phyloP scores from a whole-genome alignment of 495 filamentous ascomycete genomes.

The Hypomontagnella submonticulosa region DNA sequence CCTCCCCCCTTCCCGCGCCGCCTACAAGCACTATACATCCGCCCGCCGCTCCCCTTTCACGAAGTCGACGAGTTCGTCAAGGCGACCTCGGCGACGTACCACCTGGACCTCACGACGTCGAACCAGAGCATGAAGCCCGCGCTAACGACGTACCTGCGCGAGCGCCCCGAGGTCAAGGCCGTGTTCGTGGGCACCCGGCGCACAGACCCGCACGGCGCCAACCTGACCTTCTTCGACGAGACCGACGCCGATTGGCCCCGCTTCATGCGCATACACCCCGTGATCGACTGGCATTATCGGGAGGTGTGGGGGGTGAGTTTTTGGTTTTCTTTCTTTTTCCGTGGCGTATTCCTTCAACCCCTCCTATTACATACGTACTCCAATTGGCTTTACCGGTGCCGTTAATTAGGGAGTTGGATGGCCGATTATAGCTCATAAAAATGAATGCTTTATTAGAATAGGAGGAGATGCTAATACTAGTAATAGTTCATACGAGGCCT shows the following conservation, averaged over 20 bases:
- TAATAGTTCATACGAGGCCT: slow-evolving; percentile 82
- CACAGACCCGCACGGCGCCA: slow-evolving; percentile 89
- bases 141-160: slow-evolving; percentile 78
- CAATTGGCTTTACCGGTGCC: no score
- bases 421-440: no score
- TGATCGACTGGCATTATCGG: slow-evolving; percentile 96
- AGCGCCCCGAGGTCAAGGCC: slow-evolving; percentile 72
- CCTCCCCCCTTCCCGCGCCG: slow-evolving; percentile 46
- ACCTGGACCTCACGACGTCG: slow-evolving; percentile 80
- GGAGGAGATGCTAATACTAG: slow-evolving; percentile 32
- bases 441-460: no score
- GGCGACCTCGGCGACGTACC: slow-evolving; percentile 70
- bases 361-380: neutral
- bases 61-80: slow-evolving; percentile 88
- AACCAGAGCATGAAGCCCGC: slow-evolving; percentile 79
- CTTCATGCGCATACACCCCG: slow-evolving; percentile 93
- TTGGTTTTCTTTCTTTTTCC: slow-evolving; percentile 4
- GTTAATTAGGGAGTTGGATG: no score
- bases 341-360: neutral
- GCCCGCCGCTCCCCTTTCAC: slow-evolving; percentile 79
- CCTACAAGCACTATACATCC: slow-evolving; percentile 89
- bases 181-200: slow-evolving; percentile 93
- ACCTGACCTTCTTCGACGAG: slow-evolving; percentile 79
- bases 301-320: slow-evolving; percentile 88
- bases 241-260: slow-evolving; percentile 92